Base-by-base conservation (phyloP, 495 filamentous ascomycete genomes). In the Aspergillus wentii region DNA sequence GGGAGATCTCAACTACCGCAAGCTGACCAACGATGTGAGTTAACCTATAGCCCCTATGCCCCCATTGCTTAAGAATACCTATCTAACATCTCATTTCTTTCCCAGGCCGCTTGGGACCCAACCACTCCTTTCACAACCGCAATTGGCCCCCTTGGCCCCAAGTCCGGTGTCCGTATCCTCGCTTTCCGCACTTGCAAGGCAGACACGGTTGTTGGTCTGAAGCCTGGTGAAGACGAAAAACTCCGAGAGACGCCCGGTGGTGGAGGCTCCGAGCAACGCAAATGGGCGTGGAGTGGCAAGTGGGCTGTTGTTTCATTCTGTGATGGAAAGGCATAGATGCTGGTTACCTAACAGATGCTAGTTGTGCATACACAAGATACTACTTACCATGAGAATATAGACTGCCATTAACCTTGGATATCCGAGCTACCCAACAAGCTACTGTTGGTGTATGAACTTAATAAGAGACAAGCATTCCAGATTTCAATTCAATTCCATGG, bases 211-310 rank as follows among this genome's bases (percentile, higher is more conserved):
- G 90, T 94, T n/a, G 90, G 88, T 1, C 70, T 96, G n/a, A 73
- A 74, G 14, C 66, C 77, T 5, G 90, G 89, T 5, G 65, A 76
- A 49, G 91, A 98, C 57, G 90, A 95, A 65, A 72, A 76, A 57
- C 62, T 98, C 30, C 78, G 75, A 44, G 66, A 69, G 4, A 72
- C 58, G 48, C 80, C 86, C 30, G 79, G 71, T 10, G 87, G 82
- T 7, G 82, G 75, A 5, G 79, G 85, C 41, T 71, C 67, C 9
- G 82, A 83, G 11, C 74, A 78, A 14, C 75, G 92, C 43, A 90
- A 91, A 59, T 98, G 92, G 92, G 92, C 89, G 1, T 97, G 90
- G 91, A 86, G 76, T 56, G 92, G 92, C 7, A 97, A 96, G 64
- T 97, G 87, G 87, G 92, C 91, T 3, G 87, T 97, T 22, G 81